Evolutionary conservation across 1,139 yeast genomes (phyloP).

Genomic region (Kurtzmaniella quercitrusa): DNA sequence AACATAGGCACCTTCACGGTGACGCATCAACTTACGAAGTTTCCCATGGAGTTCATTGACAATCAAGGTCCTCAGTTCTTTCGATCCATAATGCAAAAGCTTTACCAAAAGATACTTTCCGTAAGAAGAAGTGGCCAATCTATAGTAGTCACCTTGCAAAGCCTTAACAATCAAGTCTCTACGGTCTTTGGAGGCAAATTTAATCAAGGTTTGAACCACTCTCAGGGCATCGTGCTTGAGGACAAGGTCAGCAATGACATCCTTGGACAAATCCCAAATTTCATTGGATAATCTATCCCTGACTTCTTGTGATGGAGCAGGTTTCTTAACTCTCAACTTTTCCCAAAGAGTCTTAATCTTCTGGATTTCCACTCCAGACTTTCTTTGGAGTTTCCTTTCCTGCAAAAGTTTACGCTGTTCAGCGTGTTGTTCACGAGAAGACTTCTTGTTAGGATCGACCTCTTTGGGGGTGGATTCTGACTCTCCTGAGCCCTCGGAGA

Average conservation of each 20-base stretch:
- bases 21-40: slow-evolving; percentile 88
- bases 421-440: slow-evolving; percentile 69
- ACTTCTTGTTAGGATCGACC: slow-evolving; percentile 42
- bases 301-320: slow-evolving; percentile 72
- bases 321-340: slow-evolving; percentile 77
- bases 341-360: slow-evolving; percentile 90
- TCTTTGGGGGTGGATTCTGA: slow-evolving; percentile 11
- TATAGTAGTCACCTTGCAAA: slow-evolving; percentile 73
- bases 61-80: slow-evolving; percentile 68
- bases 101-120: slow-evolving; percentile 90
- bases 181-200: slow-evolving; percentile 77
- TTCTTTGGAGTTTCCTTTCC: slow-evolving; percentile 84
- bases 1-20: slow-evolving; percentile 98
- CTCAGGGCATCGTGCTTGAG: slow-evolving; percentile 96
- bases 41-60: slow-evolving; percentile 87
- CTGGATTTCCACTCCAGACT: slow-evolving; percentile 81
- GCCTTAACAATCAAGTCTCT: slow-evolving; percentile 67
- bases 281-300: slow-evolving; percentile 80
- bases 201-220: slow-evolving; percentile 90
- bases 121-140: slow-evolving; percentile 85
- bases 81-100: slow-evolving; percentile 87
- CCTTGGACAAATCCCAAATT: slow-evolving; percentile 79
- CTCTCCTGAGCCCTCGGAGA: slow-evolving; percentile 13
- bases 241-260: slow-evolving; percentile 77
- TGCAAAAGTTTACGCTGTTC: slow-evolving; percentile 76